phyloP scores from a whole-genome alignment of 2,329 filamentous ascomycete species.

The Venturia effusa region DNA sequence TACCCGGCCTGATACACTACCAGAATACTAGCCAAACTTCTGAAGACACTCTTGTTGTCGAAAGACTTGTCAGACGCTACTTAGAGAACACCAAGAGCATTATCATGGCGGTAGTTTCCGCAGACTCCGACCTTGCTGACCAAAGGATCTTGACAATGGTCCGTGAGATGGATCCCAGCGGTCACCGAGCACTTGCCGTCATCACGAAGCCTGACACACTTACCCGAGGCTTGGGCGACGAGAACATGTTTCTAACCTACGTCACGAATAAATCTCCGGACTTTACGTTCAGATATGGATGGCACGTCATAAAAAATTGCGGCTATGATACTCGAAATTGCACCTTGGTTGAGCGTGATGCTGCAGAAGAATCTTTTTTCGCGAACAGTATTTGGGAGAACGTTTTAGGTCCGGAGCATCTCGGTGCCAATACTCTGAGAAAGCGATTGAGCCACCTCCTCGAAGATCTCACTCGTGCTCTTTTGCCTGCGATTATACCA shows the following conservation, averaged over 20 bases:
- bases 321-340: too few species aligned
- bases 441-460: slow-evolving; percentile 28
- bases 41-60: slow-evolving; percentile 23
- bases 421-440: slow-evolving; percentile 7
- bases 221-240: too few species aligned
- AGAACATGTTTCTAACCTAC: too few species aligned
- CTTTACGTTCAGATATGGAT: slow-evolving; percentile 21
- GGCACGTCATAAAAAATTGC: slow-evolving; percentile 29
- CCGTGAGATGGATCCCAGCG: slow-evolving; percentile 21
- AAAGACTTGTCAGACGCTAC: slow-evolving; percentile 37
- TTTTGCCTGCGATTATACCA: background rate
- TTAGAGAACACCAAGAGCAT: slow-evolving; percentile 49
- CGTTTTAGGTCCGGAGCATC: too few species aligned
- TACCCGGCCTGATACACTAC: slow-evolving; percentile 27
- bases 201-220: slow-evolving; percentile 35
- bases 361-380: too few species aligned
- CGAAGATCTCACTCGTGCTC: slow-evolving; percentile 20
- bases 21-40: slow-evolving; percentile 21
- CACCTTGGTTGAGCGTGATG: too few species aligned
- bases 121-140: slow-evolving; percentile 30
- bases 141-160: slow-evolving; percentile 22
- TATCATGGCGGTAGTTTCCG: slow-evolving; percentile 44
- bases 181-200: slow-evolving; percentile 30
- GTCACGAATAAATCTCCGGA: too few species aligned
- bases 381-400: too few species aligned